A percentile compares a stretch with the other conserved stretches of the same genome.
Evolutionary conservation across 1,284 basidiomycete genomes (phyloP).

Genomic region (Ceratobasidium sp.): DNA sequence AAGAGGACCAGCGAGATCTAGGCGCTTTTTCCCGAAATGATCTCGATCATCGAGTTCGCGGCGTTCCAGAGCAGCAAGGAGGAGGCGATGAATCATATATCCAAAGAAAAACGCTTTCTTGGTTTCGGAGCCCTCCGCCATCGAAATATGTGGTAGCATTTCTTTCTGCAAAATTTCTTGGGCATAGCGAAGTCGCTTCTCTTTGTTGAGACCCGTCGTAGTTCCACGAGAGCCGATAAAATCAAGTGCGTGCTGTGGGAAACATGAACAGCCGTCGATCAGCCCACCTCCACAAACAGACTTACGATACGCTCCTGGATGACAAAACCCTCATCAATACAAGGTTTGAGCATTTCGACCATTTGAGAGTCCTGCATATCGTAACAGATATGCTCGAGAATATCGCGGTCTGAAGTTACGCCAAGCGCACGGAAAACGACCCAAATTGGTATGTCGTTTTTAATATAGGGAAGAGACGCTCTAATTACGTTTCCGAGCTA

Average conservation of each 20-base stretch:
- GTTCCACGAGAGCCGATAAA: constrained; percentile 99
- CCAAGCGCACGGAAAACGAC: constrained; percentile 98
- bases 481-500: constrained; percentile 94
- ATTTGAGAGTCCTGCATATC: constrained; percentile 96
- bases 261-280: constrained; percentile 44
- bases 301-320: constrained; percentile 95
- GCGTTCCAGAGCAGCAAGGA: constrained; percentile 92
- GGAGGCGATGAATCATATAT: constrained; percentile 98
- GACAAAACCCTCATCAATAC: constrained; percentile 98
- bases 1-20: constrained; percentile 95
- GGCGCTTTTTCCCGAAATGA: constrained; percentile 98
- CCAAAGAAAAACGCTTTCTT: constrained; percentile 99
- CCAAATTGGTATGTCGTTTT: constrained; percentile 98
- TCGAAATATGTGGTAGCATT: constrained; percentile 97
- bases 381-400: constrained; percentile 98
- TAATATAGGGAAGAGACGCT: constrained; percentile 97
- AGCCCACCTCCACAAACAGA: constrained; percentile 19
- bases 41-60: constrained; percentile 98
- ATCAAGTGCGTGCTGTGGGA: constrained; percentile 79
- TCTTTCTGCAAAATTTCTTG: constrained; percentile 99
- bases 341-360: constrained; percentile 98
- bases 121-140: constrained; percentile 94
- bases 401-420: constrained; percentile 97
- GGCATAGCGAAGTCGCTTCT: constrained; percentile 94
- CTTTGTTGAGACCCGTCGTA: constrained; percentile 90